These are phyloP conservation scores for Metarhizium guizhouense DNA, from an alignment of 2,329 filamentous ascomycete genomes.

Conservation along the genomic window DNA sequence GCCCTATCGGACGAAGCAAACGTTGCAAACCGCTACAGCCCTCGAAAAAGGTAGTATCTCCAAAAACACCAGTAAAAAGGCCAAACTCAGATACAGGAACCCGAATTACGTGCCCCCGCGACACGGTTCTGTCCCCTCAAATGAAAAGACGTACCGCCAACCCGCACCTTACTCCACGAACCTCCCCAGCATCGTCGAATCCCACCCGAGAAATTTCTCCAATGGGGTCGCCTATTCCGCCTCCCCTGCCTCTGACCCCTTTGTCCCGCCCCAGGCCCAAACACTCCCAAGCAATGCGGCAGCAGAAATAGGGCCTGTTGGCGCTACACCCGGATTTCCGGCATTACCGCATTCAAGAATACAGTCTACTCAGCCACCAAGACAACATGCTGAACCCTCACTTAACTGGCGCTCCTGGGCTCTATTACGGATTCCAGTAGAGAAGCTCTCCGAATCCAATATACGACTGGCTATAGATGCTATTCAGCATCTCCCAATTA, in stretches of 20 bases:
- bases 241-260: background rate
- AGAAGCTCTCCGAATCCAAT: background rate
- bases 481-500: background rate
- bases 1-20: background rate
- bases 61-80: background rate
- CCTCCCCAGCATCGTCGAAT: background rate
- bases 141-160: background rate
- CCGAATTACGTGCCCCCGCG: background rate
- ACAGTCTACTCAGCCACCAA: background rate
- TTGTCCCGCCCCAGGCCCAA: background rate
- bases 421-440: background rate
- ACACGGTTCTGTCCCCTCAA: background rate
- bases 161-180: background rate
- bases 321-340: background rate
- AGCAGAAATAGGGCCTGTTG: background rate
- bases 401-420: background rate
- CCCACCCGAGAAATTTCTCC: too few species aligned
- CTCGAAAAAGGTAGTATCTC: background rate
- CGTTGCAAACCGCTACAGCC: background rate
- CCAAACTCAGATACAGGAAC: background rate
- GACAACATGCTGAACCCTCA: background rate
- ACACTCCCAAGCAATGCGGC: background rate
- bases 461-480: slow-evolving; percentile 4
- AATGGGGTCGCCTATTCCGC: background rate
- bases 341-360: background rate